A percentile compares a stretch with the other conserved stretches of the same genome.
Evolutionary conservation across 208 protist species (phyloP).

Genomic region (Leishmania turanica): DNA sequence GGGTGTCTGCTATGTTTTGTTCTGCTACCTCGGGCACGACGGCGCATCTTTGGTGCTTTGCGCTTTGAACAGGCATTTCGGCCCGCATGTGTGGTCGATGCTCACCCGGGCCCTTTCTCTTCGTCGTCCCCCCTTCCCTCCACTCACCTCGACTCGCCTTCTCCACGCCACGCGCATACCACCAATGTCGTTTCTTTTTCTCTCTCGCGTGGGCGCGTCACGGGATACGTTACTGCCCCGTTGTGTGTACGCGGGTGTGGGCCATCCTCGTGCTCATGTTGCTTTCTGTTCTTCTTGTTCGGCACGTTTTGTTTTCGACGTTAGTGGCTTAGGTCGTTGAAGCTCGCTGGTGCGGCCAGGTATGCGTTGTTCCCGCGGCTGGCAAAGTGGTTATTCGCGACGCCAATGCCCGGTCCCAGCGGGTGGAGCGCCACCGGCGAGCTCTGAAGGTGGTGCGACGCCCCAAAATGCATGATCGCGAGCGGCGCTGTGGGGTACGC

Average conservation of each 20-base stretch:
- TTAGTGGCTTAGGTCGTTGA: neutral
- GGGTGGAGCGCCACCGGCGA: constrained; percentile 7
- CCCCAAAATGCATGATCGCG: constrained; percentile 29
- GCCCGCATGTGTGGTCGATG: neutral
- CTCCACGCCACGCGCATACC: neutral
- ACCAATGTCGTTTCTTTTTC: too few species aligned
- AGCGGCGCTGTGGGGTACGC: constrained; percentile 13
- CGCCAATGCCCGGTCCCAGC: constrained; percentile 2
- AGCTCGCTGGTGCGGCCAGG: constrained; percentile 8
- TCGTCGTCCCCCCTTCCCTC: neutral
- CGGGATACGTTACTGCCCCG: neutral
- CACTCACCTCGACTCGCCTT: neutral
- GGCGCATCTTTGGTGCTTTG: neutral
- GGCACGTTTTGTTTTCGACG: neutral
- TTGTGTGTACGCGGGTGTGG: neutral
- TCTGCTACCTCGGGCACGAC: neutral
- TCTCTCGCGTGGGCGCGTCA: neutral
- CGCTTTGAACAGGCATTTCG: neutral
- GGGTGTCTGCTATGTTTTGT: neutral
- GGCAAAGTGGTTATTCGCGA: constrained; percentile 28
- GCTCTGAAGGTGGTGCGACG: constrained; percentile 17
- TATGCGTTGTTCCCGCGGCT: constrained; percentile 20
- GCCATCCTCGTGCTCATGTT: neutral
- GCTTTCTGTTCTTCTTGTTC: neutral
- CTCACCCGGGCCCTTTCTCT: neutral